A percentile compares a stretch with the other conserved stretches of the same genome.
Conservation (phyloP, 208 protist genomes). For the Leishmania martiniquensis region DNA sequence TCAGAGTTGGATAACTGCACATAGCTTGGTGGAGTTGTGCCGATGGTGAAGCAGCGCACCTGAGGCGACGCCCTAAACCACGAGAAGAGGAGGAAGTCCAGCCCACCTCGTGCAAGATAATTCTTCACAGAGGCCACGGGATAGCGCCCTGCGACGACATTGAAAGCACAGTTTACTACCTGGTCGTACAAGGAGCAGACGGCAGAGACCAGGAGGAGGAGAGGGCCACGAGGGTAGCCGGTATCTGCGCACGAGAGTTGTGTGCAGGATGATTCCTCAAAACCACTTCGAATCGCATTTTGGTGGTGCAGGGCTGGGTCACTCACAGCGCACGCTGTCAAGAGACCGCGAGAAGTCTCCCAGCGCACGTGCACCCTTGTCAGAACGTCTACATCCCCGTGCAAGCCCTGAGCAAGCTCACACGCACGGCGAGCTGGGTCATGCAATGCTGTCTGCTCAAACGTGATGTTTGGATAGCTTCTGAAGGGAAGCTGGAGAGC, state of each 20-base stretch:
- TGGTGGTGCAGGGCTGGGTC: conserved; percentile 21
- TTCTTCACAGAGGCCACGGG: conserved; percentile 8
- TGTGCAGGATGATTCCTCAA: not conserved
- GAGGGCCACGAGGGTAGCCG: conserved; percentile 15
- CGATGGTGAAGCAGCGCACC: conserved; percentile 59
- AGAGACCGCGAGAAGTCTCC: conserved; percentile 23
- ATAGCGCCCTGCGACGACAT: not conserved
- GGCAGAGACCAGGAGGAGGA: conserved; percentile 22
- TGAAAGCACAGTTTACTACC: not conserved
- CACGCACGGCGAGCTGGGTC: conserved; percentile 41
- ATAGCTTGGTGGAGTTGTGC: conserved; percentile 19
- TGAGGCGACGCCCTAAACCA: conserved; percentile 72
- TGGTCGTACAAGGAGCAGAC: conserved; percentile 30
- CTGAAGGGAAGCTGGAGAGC: conserved; percentile 31
- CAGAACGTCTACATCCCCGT: conserved; percentile 62
- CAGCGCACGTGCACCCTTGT: conserved; percentile 49
- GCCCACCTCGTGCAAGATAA: conserved; percentile 3
- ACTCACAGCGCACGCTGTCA: conserved; percentile 31
- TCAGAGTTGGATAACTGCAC: not conserved
- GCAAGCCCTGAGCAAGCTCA: conserved; percentile 35
- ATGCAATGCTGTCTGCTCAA: conserved; percentile 62
- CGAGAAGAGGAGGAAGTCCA: conserved; percentile 72
- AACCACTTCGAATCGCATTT: not conserved
- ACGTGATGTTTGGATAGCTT: conserved; percentile 54
- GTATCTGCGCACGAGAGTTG: conserved; percentile 19